Evolutionary conservation across 768 basidiomycete genomes (phyloP), one percentile per base, ranked within the genome.

Genomic region (Mycena alexandri): DNA sequence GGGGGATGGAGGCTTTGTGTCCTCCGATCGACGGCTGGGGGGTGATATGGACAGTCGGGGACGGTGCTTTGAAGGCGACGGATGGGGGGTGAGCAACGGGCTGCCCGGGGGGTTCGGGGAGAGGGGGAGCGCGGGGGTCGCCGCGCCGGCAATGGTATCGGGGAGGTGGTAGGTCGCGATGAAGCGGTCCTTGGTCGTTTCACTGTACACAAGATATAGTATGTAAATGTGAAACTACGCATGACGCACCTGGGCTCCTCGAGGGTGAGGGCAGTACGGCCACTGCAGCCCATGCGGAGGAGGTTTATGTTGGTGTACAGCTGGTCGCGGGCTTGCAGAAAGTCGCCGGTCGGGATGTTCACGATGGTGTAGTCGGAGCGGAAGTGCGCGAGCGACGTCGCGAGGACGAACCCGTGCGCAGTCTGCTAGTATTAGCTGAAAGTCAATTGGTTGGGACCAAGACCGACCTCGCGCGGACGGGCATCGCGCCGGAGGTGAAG

Each of bases 361-460:
- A 95, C 91, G 67, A 95, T 93, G 62, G 92, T 92, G 76, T 89
- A 93, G 81, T 95, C 93, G 2, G 93, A 94, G 61, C 92, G 92
- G 75, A 95, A 95, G 81, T 93, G 90, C 48, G 93, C 92, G 29
- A 95, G 86, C 13, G 93, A 94, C 29, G 94, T 95, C 62, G 89
- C 87, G 87, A 95, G 89, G 72, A 95, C 83, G 25, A 85, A 79
- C 54, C 94, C 94, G 59, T 89, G 79, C 16, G 85, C 82, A 12
- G 89, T 93, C 86, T 91, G 33, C 41, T 13, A 41, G 33, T 42
- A 33, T 42, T 46, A 60, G 61, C 17, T 5, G 16, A 17, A 8
- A 36, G 21, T 7, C 33, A 42, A 34, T 55, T 22, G 19, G 19
- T 8, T 12, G 25, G 24, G 16, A 34, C 6, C 25, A 13, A 29